Evolutionary conservation across 352 stramenopile genomes (phyloP).

Genomic region (Globisporangium rhizosaccharum): DNA sequence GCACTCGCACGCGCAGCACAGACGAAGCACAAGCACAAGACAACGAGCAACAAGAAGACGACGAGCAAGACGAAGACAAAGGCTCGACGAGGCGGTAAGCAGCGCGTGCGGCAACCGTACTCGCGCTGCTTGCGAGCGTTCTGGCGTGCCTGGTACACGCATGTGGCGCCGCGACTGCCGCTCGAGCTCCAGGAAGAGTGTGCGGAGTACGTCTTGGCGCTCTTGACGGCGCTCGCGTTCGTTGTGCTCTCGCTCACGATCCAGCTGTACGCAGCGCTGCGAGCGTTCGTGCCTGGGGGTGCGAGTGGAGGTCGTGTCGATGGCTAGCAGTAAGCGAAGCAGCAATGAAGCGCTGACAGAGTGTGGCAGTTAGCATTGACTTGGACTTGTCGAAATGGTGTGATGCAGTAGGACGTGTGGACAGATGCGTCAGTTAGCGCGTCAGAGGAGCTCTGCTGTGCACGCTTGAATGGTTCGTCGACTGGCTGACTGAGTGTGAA

Average conservation of each 20-base stretch:
- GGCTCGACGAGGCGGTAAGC: not conserved
- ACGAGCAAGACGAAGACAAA: not conserved
- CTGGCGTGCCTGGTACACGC: constrained; percentile 9
- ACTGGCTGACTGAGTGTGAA: too few relatives aligned
- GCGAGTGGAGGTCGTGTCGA: too few relatives aligned
- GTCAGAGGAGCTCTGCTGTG: too few relatives aligned
- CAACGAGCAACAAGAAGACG: not conserved
- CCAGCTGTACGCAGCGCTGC: constrained; percentile 7
- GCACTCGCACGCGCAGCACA: not conserved
- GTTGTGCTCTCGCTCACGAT: constrained; percentile 6
- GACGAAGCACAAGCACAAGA: not conserved
- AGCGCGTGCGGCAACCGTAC: not conserved
- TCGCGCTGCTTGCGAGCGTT: not conserved
- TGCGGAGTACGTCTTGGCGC: constrained; percentile 9
- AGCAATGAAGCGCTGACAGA: too few relatives aligned
- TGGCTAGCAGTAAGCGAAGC: too few relatives aligned
- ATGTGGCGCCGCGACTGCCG: constrained; percentile 8
- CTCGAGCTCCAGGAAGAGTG: constrained; percentile 5
- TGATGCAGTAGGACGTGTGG: too few relatives aligned
- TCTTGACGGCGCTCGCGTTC: constrained; percentile 7
- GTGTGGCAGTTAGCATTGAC: too few relatives aligned
- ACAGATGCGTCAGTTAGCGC: too few relatives aligned
- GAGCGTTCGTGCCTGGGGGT: not conserved
- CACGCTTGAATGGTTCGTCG: too few relatives aligned
- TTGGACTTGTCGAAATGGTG: too few relatives aligned